Base-by-base conservation (phyloP, 2,329 filamentous ascomycete genomes). In the Colletotrichum abscissum region DNA sequence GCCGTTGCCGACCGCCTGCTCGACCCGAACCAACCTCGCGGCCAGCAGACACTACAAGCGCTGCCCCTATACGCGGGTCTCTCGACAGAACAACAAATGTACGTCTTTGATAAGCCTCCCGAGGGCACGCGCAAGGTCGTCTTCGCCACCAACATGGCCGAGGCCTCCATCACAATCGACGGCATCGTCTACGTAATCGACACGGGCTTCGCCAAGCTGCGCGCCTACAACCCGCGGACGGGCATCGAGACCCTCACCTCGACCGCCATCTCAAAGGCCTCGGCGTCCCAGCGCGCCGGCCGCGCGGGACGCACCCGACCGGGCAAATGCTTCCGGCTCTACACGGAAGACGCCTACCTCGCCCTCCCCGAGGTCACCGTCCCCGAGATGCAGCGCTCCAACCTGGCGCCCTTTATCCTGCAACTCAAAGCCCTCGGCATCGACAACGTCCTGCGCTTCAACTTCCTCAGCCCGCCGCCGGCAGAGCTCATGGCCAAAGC, bases 401-500 rank as follows among this genome's bases (percentile, higher is more conserved):
- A 98, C 78, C 88, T 99, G 26, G 95, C 96, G 0, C 94, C 95
- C 0, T 92, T 95, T 2, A 90, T 98, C 52, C 87, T 99, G 56
- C 96, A 98, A 79, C 91, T 99, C 52, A 98, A 98, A 83, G 96
- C 97, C 1, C 87, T 99, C 1, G 97, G 97, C 0, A 97, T 98
- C 76, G 95, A 98, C 81, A 98, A 99, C 77, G 92, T 98, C 42
- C 91, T 95, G 5, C 92, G 95, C 5, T 99, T 98, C 81, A 92
- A 95, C 78, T 99, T 96, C 80, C 85, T 98, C 64, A 96, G 94
- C 3, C 87, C 95, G 3, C 97, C 97, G 12, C 95, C 97, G 0
- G 91, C 95, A 0, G 92, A 96, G 78, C 90, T 98, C 35, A 90
- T 98, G 82, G 91, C 93, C 56, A 94, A 95, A 75, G 97, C 94